Evolutionary conservation across 108 stramenopile genomes (phyloP), one percentile per base, ranked within the genome.

Genomic region (Fragilaria crotonensis): DNA sequence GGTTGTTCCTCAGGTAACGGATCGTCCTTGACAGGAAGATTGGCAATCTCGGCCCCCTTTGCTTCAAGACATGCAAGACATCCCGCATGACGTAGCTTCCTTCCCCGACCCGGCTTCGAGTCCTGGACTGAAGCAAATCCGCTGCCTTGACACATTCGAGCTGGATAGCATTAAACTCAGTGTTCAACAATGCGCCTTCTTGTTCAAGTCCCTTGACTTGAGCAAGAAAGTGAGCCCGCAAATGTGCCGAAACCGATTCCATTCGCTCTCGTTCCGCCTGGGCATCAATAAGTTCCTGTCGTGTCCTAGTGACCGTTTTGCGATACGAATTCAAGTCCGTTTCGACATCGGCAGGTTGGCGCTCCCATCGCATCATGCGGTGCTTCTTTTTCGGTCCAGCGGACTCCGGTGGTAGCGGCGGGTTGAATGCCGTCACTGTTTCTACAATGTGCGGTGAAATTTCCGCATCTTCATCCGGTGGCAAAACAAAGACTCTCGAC

Each of bases 401-500:
- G 0, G 87, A 89, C 60, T 93, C 87, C n/a, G 88, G 91, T 49
- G 83, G 87, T 32, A 86, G 77, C 5, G 91, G 91, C 17, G 91
- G 91, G 64, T 89, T 82, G 59, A 89, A 89, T 27, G 86, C 77
- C 14, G 79, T 79, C 25, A 83, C 56, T 17, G 77, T 70, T 45
- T 87, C 91, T 5, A 93, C 84, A 14, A 71, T 29, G 1, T 58
- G n/a, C 18, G 57, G 36, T 21, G 65, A 27, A 19, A 27, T 61
- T 7, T 20, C 49, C 22, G 47, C 48, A 28, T 44, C 62, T 33
- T 27, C 54, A 41, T 47, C 68, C 1, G 57, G 31, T 11, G 75
- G 73, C 1, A 73, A 62, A 28, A 71, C 72, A 74, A 79, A 75
- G 17, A 50, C 78, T 45, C 63, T 58, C 19, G 55, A 72, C 11